Evolutionary conservation across 345 rosid genomes (phyloP).

Genomic region (Fremontodendron californicum): DNA sequence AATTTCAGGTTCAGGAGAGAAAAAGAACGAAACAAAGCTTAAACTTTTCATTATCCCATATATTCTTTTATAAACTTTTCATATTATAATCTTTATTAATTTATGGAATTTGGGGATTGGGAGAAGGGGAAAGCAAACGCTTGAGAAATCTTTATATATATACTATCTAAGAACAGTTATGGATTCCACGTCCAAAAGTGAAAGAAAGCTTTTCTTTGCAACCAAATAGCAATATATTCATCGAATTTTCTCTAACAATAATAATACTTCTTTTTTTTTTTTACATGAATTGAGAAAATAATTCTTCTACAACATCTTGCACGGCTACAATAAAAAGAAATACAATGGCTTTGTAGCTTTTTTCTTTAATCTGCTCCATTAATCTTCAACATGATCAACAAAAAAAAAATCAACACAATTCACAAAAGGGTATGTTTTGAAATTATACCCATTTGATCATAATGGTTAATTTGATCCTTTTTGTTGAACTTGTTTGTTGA

Average conservation of each 20-base stretch:
- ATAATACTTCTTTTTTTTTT: background rate
- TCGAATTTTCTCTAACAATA: background rate
- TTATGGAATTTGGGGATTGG: background rate
- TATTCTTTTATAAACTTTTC: background rate
- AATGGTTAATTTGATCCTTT: conserved; percentile 1
- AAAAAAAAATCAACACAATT: conserved; percentile 1
- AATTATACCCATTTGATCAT: conserved; percentile 7
- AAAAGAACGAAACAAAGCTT: conserved; percentile 19
- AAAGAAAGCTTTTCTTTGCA: conserved; percentile 37
- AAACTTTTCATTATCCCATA: conserved; percentile 13
- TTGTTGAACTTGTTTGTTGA: background rate
- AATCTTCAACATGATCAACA: background rate
- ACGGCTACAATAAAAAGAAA: background rate
- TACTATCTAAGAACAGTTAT: conserved; percentile 25
- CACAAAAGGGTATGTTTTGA: conserved; percentile 8
- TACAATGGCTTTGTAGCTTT: background rate
- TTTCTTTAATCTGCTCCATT: background rate
- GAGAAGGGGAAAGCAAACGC: background rate
- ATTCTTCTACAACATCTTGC: conserved; percentile 7
- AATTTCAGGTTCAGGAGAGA: conserved; percentile 24
- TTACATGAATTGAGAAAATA: conserved; percentile 9
- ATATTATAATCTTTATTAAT: background rate
- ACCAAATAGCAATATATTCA: conserved; percentile 19
- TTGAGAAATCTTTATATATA: background rate
- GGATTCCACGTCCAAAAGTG: conserved; percentile 97